Base-by-base conservation (phyloP, 2,329 filamentous ascomycete species). In the Ascochyta viciae-villosae region DNA sequence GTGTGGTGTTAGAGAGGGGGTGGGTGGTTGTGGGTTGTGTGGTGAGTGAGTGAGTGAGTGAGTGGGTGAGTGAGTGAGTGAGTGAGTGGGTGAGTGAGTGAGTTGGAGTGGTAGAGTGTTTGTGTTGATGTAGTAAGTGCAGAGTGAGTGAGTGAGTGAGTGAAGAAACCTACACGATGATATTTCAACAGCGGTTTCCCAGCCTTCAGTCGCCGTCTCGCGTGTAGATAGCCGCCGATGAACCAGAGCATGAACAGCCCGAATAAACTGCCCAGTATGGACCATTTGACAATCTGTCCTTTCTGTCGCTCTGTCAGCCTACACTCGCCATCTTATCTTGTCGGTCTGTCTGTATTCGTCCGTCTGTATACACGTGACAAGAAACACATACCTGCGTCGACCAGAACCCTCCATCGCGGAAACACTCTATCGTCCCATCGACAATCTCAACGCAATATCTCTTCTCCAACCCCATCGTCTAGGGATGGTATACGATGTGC, bases 211-310 rank as follows among this genome's bases (percentile, higher is more conserved):
- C 91, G 82, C 41, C 77, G 77, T 72, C 85, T 85, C 41, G 90
- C 91, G 75, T 94, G 91, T 42, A 85, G 76, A 73, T 89, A 89
- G 58, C 89, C 89, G 56, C 85, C 80, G 50, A 90, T 63, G 66
- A 92, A 80, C 80, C 87, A 91, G 38, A 81, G 66, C 48, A 85
- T 72, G 67, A 91, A 76, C 57, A 86, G 52, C 51, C 82, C 55
- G 65, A 90, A 79, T 62, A 94, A 72, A 59, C 80, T 77, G 57
- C 84, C 83, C 68, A 93, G 85, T 57, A 94, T 77, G 42, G 83
- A 81, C 85, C 89, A 94, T 75, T 91, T 90, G 66, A 92, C 79
- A 54, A 88, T 87, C 52, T 83, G 76, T 53, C 86, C 88, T 33
- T 81, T 83, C 86, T 89, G 53, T 54, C 16, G 15, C 16, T 6